Evolutionary conservation across 169 alveolate species (phyloP).

Genomic region (Plasmodium vinckei): DNA sequence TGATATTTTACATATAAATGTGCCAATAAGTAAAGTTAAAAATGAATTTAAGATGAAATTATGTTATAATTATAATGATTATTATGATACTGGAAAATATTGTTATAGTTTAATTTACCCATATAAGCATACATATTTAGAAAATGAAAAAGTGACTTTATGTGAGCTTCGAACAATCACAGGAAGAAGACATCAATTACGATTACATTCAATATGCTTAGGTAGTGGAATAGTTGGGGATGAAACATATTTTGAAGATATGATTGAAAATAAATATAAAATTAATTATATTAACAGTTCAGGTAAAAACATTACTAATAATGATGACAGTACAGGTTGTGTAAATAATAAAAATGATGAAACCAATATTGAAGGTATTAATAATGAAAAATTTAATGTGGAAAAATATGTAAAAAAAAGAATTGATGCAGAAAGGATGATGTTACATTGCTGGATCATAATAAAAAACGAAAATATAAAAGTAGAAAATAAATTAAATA

Average conservation of each 20-base stretch:
- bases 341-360: background rate
- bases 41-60: constrained; percentile 70
- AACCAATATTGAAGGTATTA: background rate
- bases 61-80: constrained; percentile 67
- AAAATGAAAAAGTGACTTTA: constrained; percentile 57
- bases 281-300: constrained; percentile 3
- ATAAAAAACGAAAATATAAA: constrained; percentile 24
- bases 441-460: constrained; percentile 74
- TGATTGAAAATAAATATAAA: constrained; percentile 58
- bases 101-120: constrained; percentile 74
- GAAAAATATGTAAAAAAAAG: constrained; percentile 1
- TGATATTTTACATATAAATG: constrained; percentile 50
- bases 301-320: background rate
- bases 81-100: constrained; percentile 69
- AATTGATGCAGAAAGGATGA: constrained; percentile 70
- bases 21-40: constrained; percentile 69
- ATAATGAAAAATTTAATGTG: background rate
- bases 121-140: constrained; percentile 50
- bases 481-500: constrained; percentile 8
- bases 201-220: constrained; percentile 51
- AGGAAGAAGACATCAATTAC: constrained; percentile 75
- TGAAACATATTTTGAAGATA: constrained; percentile 74
- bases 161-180: constrained; percentile 74
- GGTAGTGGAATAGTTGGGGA: constrained; percentile 77
- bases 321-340: background rate